Base-by-base conservation (phyloP, 2,329 filamentous ascomycete genomes). In the Paramyrothecium roridum region DNA sequence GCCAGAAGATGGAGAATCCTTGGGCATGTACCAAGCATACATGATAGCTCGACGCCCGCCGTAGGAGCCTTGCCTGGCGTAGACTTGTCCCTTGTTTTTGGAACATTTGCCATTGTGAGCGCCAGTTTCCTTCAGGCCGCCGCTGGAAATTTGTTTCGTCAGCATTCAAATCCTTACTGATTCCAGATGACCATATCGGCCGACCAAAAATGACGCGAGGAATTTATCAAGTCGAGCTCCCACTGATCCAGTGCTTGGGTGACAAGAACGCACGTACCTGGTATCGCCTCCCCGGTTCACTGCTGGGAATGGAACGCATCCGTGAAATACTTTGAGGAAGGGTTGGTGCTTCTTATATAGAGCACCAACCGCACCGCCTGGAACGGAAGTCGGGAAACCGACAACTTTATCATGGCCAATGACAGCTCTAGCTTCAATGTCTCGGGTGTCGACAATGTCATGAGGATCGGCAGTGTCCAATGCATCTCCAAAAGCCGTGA, bases 301-400 rank as follows among this genome's bases (percentile, higher is more conserved):
- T 2, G 79, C 84, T 1, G 84, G 82, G 61, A 83, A 87, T 0
- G 84, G 81, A 17, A 86, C 83, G 58, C 84, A 87, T 48, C 84
- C 84, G 61, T 82, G 81, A 19, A 76, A 74, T 6, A 86, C 78
- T 12, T 67, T 59, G 8, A 72, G 63, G 48, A 61, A 61, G 11
- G 68, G 69, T 56, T 68, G 62, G 56, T 65, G 69, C 59, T 65
- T 68, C 47, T 61, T 57, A 43, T 68, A 66, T 43, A 67, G 57
- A n/a, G 53, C 50, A 30, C 67, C 65, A 12, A 59, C 56, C 4
- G 56, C 48, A 26, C 66, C 66, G 7, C 54, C 43, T 33, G 65
- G 66, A 10, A 69, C 62, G 1, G 61, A 61, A 52, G 67, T 60
- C 8, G 54, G 22, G 20, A 70, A 59, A 26, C 65, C 62, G 34